Percentiles rank a stretch among this genome's conserved stretches.
Conservation (phyloP, 345 rosid genomes). For the Lenwebbia sp. region DNA sequence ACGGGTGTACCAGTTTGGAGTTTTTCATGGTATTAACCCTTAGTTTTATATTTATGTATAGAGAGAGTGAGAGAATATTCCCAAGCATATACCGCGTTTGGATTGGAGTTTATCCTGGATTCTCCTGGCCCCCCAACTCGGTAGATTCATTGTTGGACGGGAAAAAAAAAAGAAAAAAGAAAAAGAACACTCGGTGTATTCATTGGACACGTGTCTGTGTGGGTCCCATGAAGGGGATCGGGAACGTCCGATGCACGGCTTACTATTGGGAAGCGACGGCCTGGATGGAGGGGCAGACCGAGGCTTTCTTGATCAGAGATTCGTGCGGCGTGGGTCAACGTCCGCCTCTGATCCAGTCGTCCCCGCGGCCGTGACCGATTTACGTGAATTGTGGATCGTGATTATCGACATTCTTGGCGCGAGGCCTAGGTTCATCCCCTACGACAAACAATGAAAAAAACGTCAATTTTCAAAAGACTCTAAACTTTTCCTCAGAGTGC, state of each 20-base stretch:
- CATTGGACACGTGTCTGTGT: neutral
- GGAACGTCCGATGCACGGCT: neutral
- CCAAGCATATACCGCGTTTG: constrained; percentile 23
- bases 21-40: too few species aligned
- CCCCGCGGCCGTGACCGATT: neutral
- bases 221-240: neutral
- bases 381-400: neutral
- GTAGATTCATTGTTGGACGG: neutral
- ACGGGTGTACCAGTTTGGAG: too few species aligned
- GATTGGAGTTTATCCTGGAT: neutral
- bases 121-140: neutral
- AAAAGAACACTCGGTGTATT: neutral
- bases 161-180: neutral
- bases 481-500: too few species aligned
- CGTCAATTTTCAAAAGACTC: neutral
- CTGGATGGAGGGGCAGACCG: neutral
- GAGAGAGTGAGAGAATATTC: constrained; percentile 13
- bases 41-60: neutral
- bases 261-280: neutral
- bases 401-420: neutral
- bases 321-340: neutral
- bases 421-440: neutral
- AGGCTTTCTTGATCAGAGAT: neutral
- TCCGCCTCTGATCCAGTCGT: neutral
- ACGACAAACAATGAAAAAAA: neutral